phyloP scores from a whole-genome alignment of 345 rosid species.

The Excoecaria agallocha region DNA sequence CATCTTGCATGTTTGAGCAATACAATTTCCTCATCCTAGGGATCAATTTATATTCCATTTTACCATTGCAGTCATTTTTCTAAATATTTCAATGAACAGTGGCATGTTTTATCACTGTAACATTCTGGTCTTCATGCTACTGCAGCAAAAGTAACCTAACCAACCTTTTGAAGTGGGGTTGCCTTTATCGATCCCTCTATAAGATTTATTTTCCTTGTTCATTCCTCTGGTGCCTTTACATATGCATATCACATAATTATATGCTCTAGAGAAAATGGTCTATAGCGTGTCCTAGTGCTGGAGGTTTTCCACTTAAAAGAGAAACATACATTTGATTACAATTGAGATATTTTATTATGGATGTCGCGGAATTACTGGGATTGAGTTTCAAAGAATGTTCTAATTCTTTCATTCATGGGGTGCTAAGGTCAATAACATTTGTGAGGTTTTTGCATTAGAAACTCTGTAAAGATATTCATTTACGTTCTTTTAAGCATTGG shows the following conservation, averaged over 20 bases:
- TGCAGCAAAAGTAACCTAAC: neutral
- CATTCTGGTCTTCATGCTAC: neutral
- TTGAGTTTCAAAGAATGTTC: neutral
- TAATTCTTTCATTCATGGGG: neutral
- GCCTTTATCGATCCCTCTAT: neutral
- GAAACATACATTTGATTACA: neutral
- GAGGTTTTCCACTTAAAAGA: neutral
- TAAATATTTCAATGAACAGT: neutral
- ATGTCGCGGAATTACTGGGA: neutral
- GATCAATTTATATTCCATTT: neutral
- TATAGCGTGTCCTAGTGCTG: too few relatives aligned
- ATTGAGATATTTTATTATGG: too few relatives aligned
- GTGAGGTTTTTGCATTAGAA: neutral
- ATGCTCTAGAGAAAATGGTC: too few relatives aligned
- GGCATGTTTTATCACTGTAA: neutral
- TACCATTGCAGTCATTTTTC: neutral
- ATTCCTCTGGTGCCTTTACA: neutral
- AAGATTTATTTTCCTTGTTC: neutral
- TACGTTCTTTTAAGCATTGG: neutral
- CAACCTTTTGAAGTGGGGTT: neutral
- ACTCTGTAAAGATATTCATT: too few relatives aligned
- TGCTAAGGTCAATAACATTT: neutral
- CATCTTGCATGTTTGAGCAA: neutral
- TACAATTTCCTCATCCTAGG: neutral
- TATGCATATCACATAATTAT: neutral